A percentile compares a stretch with the other conserved stretches of the same genome.
These are phyloP conservation scores for Coix lacrymajobi DNA, from an alignment of 176 grass and related monocot genomes.

Conservation along the genomic window DNA sequence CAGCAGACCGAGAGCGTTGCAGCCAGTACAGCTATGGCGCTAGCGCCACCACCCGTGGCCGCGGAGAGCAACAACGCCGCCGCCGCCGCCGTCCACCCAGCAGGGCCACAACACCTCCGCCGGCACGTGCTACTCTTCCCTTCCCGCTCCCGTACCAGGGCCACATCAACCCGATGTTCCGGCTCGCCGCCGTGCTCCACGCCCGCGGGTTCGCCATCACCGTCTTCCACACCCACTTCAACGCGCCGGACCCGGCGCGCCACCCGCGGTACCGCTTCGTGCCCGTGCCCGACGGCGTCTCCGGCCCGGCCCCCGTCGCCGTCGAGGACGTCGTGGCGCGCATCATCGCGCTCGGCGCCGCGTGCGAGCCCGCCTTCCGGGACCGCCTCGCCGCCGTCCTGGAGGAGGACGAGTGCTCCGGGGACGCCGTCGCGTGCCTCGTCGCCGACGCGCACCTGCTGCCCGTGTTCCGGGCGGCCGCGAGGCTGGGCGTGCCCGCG, in stretches of 20 bases:
- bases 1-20: too few relatives aligned
- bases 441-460: too few relatives aligned
- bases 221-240: constrained; percentile 37
- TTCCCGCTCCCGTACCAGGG: constrained; percentile 49
- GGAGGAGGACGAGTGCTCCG: neutral
- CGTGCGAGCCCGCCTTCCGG: constrained; percentile 22
- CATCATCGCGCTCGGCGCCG: neutral
- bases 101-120: neutral
- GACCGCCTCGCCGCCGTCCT: constrained; percentile 3
- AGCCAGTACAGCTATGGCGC: too few relatives aligned
- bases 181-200: constrained; percentile 40
- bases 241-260: constrained; percentile 24
- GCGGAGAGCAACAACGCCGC: too few relatives aligned
- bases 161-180: constrained; percentile 54
- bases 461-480: neutral
- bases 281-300: constrained; percentile 3
- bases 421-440: constrained; percentile 27
- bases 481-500: neutral
- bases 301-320: neutral
- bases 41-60: too few relatives aligned
- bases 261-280: constrained; percentile 35
- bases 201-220: constrained; percentile 33
- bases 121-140: constrained; percentile 40
- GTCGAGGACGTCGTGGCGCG: neutral
- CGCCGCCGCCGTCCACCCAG: too few relatives aligned